Base-by-base conservation (phyloP, 371 early-diverging fungal species). In the Mucor indicus region DNA sequence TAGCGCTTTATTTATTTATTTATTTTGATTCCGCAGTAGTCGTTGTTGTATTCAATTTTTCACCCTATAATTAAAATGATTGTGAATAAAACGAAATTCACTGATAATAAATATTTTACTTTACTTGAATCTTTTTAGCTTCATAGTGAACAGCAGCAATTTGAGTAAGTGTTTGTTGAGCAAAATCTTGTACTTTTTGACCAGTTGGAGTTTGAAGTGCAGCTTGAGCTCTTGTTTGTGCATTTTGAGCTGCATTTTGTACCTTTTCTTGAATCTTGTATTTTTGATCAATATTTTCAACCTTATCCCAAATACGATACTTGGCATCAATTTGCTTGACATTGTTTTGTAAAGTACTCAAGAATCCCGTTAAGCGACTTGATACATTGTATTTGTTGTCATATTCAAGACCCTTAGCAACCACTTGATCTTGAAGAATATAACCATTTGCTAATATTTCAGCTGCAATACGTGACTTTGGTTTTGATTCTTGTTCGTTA, bases 361-460 rank as follows among this genome's bases (percentile, higher is more conserved):
- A 48, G 36, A 67, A 67, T 2, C 54, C 43, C 15, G 47, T 55
- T 22, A 71, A 55, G 9, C 67, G 64, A 35, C 60, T 38, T 29
- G 63, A 51, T n/a, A 75, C 36, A 15, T 56, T 54, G 42, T 79
- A 85, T 57, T 80, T 76, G 44, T 43, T 38, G 57, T 85, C 85
- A 44, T 75, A 72, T 37, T 71, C 80, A 20, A 81, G 62, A 38
- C 84, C 83, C 52, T 75, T 75, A 53, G 83, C 75, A 38, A 83
- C 77, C 41, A 85, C 74, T 33, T 67, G 65, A 44, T 81, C 83
- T 45, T 71, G 70, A 16, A 85, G 61, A 9, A 62, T 44, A 50
- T 81, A 85, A 38, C 85, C 85, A 11, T 73, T 74, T 32, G 85
- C 83, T 40, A 85, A 69, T 27, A 85, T 75, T 64, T 85, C 85